A percentile compares a stretch with the other conserved stretches of the same genome.
Evolutionary conservation across 805 yeast species (phyloP).

Genomic region (baker's yeast (Saccharomyces cerevisiae)): DNA sequence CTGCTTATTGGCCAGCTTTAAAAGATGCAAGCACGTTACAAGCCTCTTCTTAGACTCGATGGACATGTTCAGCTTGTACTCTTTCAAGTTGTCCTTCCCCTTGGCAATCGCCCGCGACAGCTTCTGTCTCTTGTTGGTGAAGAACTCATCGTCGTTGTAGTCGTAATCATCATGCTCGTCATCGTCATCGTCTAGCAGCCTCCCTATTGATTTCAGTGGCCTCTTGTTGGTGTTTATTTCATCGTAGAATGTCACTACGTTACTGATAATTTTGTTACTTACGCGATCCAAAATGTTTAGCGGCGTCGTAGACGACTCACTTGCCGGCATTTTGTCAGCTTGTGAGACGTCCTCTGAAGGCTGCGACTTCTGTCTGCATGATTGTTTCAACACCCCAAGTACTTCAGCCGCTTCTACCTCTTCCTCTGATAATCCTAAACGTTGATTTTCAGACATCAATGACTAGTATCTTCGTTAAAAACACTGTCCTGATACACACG

Average conservation of each 20-base stretch:
- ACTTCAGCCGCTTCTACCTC: constrained; percentile 25
- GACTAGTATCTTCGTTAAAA: background rate
- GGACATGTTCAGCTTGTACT: constrained; percentile 36
- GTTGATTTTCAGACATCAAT: background rate
- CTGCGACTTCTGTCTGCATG: background rate
- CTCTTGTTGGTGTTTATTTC: constrained; percentile 31
- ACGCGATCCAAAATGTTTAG: constrained; percentile 12
- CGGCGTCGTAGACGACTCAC: constrained; percentile 16
- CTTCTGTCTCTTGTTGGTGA: constrained; percentile 26
- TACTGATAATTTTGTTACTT: constrained; percentile 30
- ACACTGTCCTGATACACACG: background rate
- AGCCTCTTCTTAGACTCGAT: constrained; percentile 69
- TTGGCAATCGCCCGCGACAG: constrained; percentile 31
- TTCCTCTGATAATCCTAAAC: constrained; percentile 15
- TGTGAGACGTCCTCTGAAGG: constrained; percentile 4
- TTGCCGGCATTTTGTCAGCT: constrained; percentile 10
- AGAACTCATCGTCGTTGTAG: constrained; percentile 3
- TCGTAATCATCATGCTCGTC: constrained; percentile 14
- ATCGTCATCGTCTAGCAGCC: constrained; percentile 30
- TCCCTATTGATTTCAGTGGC: constrained; percentile 31
- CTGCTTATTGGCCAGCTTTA: constrained; percentile 74
- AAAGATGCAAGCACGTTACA: constrained; percentile 68
- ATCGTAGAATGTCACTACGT: constrained; percentile 43
- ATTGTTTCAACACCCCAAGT: constrained; percentile 19
- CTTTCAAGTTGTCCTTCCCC: constrained; percentile 32